phyloP scores from a whole-genome alignment of 139 green algal species.

The Coelastrella sp. region DNA sequence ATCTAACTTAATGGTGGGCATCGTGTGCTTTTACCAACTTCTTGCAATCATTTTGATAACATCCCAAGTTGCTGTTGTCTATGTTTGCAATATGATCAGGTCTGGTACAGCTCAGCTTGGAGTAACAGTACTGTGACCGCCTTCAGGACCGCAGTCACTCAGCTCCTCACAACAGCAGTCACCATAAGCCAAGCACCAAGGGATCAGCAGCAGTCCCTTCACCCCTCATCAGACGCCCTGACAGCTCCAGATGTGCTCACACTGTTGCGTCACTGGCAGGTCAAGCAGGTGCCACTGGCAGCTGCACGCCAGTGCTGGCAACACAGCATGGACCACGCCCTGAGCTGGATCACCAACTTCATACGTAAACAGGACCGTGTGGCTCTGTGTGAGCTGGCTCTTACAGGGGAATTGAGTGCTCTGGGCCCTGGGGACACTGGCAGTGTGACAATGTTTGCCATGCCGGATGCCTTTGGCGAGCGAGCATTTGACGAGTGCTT shows the following conservation, averaged over 20 bases:
- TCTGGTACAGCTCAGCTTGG: slow-evolving; percentile 66
- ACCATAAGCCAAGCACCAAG: too few relatives aligned
- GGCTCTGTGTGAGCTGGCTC: slow-evolving; percentile 21
- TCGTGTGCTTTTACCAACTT: too few relatives aligned
- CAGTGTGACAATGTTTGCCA: slow-evolving; percentile 58
- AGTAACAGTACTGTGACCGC: slow-evolving; percentile 6
- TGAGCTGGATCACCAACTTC: slow-evolving; percentile 34
- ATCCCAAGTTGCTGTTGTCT: too few relatives aligned
- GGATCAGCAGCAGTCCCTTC: not conserved
- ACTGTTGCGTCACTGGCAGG: slow-evolving; percentile 54
- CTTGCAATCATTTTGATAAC: too few relatives aligned
- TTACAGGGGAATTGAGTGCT: too few relatives aligned
- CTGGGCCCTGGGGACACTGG: too few relatives aligned
- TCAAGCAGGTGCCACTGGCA: slow-evolving; percentile 35
- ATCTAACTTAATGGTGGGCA: too few relatives aligned
- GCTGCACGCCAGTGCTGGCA: slow-evolving; percentile 24
- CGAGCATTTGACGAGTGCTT: slow-evolving; percentile 47
- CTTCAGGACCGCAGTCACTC: slow-evolving; percentile 52
- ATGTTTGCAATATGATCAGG: too few relatives aligned
- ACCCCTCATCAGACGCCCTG: not conserved
- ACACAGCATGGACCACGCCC: not conserved
- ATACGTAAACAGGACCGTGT: slow-evolving; percentile 45
- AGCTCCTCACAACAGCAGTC: too few relatives aligned
- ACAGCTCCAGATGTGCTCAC: slow-evolving; percentile 9
- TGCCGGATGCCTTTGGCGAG: slow-evolving; percentile 1